A percentile compares a stretch with the other conserved stretches of the same genome.
phyloP scores from a whole-genome alignment of 192 early-diverging fungal species.

The Ramicandelaber brevisporus region DNA sequence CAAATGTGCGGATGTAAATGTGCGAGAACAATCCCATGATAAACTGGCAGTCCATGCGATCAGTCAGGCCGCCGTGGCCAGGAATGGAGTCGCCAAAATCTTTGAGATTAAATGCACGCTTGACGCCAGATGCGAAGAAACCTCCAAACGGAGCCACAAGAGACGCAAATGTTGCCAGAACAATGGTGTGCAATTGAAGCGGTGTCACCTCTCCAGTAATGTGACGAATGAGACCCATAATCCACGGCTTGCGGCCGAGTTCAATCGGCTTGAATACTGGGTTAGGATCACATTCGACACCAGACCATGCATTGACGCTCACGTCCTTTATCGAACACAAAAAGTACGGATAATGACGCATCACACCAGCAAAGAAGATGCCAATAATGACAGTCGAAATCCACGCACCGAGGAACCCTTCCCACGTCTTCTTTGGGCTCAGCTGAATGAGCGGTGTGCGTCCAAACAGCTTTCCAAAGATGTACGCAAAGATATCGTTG shows the following conservation, averaged over 20 bases:
- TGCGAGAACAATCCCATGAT: conserved; percentile 84
- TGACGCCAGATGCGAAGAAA: conserved; percentile 91
- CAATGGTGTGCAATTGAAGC: conserved; percentile 66
- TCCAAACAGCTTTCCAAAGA: conserved; percentile 90
- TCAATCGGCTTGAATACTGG: no score
- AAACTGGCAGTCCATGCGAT: conserved; percentile 97
- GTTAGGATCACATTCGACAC: conserved; percentile 23
- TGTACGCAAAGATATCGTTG: conserved; percentile 90
- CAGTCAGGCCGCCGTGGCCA: conserved; percentile 90
- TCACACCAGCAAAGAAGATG: conserved; percentile 25
- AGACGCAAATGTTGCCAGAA: conserved; percentile 77
- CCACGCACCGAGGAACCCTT: conserved; percentile 83
- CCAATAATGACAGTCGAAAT: conserved; percentile 71
- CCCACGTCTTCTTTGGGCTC: conserved; percentile 96
- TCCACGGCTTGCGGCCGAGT: no score
- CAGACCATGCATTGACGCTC: conserved; percentile 19
- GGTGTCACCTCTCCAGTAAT: no score
- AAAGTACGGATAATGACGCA: conserved; percentile 33
- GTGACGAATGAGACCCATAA: no score
- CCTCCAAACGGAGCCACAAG: conserved; percentile 94
- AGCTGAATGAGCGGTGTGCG: conserved; percentile 70
- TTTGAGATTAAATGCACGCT: conserved; percentile 92
- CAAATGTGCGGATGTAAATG: conserved; percentile 73
- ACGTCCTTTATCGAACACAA: conserved; percentile 33
- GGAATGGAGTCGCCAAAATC: conserved; percentile 94